These are phyloP conservation scores for Suillus occidentalis DNA, from an alignment of 768 basidiomycete species.

Conservation along the genomic window DNA sequence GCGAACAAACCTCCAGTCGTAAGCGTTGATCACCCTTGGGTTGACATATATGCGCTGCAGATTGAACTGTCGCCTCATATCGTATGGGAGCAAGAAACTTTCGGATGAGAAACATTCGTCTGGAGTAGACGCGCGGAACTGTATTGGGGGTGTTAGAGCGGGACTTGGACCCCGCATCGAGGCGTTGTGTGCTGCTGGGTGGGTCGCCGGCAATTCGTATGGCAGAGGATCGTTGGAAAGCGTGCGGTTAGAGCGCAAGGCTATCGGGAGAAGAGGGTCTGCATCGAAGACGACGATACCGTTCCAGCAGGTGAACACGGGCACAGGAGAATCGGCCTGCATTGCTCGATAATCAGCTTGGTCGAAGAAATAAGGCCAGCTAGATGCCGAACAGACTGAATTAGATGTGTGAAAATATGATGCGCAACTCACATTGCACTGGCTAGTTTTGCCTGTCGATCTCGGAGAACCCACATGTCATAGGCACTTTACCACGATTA, in stretches of 20 bases:
- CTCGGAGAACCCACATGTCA: conserved; percentile 40
- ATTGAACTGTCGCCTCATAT: conserved; percentile 40
- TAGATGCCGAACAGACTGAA: conserved; percentile 3
- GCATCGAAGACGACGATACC: conserved; percentile 42
- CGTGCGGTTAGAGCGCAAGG: conserved; percentile 37
- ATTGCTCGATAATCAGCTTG: conserved; percentile 35
- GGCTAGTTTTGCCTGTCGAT: conserved; percentile 32
- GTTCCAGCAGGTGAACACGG: conserved; percentile 49
- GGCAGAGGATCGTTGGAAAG: conserved; percentile 34
- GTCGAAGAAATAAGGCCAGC: conserved; percentile 46
- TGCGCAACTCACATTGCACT: conserved; percentile 8
- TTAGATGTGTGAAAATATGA: background rate
- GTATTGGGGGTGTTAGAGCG: conserved; percentile 32
- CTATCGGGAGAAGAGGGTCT: conserved; percentile 41
- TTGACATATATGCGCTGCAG: conserved; percentile 39
- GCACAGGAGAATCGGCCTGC: conserved; percentile 38
- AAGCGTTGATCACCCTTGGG: conserved; percentile 40
- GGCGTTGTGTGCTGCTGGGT: conserved; percentile 26
- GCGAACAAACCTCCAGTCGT: conserved; percentile 35
- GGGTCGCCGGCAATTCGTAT: conserved; percentile 26
- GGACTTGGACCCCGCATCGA: conserved; percentile 24
- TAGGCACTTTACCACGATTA: conserved; percentile 27
- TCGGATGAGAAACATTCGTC: conserved; percentile 40
- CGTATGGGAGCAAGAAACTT: conserved; percentile 43
- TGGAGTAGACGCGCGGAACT: conserved; percentile 29